Evolutionary conservation across 768 basidiomycete species (phyloP), one percentile per base, ranked within the genome.

Genomic region (Sistotremastrum suecicum): DNA sequence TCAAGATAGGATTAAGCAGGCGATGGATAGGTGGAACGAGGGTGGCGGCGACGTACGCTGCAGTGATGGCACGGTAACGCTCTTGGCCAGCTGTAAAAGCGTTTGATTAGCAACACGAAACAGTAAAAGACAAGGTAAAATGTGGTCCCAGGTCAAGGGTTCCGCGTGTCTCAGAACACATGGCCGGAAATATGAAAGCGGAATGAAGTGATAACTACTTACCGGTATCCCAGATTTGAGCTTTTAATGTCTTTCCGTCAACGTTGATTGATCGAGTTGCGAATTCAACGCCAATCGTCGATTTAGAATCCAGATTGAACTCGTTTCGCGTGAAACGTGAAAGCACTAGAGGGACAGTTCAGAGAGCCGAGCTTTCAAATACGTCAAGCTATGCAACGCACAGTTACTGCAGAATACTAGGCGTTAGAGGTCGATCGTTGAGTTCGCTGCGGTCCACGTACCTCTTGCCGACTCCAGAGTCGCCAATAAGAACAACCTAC

Each of bases 391-490:
- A 38, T 8, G 12, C 7, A 35, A 71, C 76, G 55, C 61, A 86
- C 83, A 60, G 63, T 85, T 84, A 49, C 80, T 84, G 56, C 28
- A 41, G 30, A 32, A 35, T 10, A 32, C 39, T 20, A 44, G 36
- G 33, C 31, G 11, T 34, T 20, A 34, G 37, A 28, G 56, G 20
- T 56, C 51, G 11, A 43, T 28, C 34, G 37, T 42, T 6, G 42
- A 48, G 10, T 35, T 33, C 20, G 12, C 6, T 32, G 20, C 9
- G 38, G 9, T 33, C 57, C 55, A 83, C 91, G 63, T 69, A 98
- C 92, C 90, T 94, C 76, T 99, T 99, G 63, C 94, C 94, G 60
- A 99, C 94, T 51, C 94, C 94, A 51, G 91, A 95, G 66, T 99
- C 94, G 61, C 94, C 94, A 69, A 98, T 97, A 53, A 99, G 78